Evolutionary conservation across 83 land plant genomes (phyloP).

Genomic region (Thuja plicata): DNA sequence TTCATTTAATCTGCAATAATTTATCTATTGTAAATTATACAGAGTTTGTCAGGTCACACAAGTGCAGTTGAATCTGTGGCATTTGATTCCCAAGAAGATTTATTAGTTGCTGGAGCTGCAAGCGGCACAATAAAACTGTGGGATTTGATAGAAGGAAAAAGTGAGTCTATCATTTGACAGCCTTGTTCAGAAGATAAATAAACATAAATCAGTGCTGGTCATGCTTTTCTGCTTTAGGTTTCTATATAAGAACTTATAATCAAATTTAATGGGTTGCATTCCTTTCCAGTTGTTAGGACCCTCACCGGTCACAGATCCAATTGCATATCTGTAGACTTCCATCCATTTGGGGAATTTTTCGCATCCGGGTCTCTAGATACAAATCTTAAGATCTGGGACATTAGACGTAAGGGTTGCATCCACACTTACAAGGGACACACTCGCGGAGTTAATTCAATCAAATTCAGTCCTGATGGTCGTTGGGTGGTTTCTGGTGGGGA

Average conservation of each 20-base stretch:
- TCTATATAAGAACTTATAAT: neutral
- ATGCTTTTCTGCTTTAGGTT: neutral
- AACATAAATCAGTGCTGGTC: neutral
- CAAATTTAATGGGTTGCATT: conserved; percentile 1
- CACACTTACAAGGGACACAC: conserved; percentile 96
- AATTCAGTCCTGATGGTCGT: conserved; percentile 94
- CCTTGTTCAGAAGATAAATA: conserved; percentile 1
- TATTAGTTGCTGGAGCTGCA: conserved; percentile 92
- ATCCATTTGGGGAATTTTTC: conserved; percentile 95
- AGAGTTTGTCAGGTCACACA: conserved; percentile 93
- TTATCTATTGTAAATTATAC: conserved; percentile 21
- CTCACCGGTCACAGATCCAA: conserved; percentile 93
- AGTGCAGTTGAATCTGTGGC: conserved; percentile 95
- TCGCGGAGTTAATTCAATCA: conserved; percentile 77
- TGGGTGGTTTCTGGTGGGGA: conserved; percentile 98
- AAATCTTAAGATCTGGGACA: conserved; percentile 96
- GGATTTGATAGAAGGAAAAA: conserved; percentile 95
- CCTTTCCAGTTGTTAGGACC: conserved; percentile 78
- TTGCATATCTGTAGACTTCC: conserved; percentile 82
- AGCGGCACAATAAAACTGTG: conserved; percentile 92
- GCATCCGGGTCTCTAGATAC: conserved; percentile 96
- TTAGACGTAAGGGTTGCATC: conserved; percentile 92
- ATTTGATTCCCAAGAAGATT: conserved; percentile 92
- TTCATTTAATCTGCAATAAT: neutral
- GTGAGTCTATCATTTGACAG: conserved; percentile 32